A percentile compares a stretch with the other conserved stretches of the same genome.
Conservation (phyloP, 495 filamentous ascomycete species). For the Viridothelium virens region DNA sequence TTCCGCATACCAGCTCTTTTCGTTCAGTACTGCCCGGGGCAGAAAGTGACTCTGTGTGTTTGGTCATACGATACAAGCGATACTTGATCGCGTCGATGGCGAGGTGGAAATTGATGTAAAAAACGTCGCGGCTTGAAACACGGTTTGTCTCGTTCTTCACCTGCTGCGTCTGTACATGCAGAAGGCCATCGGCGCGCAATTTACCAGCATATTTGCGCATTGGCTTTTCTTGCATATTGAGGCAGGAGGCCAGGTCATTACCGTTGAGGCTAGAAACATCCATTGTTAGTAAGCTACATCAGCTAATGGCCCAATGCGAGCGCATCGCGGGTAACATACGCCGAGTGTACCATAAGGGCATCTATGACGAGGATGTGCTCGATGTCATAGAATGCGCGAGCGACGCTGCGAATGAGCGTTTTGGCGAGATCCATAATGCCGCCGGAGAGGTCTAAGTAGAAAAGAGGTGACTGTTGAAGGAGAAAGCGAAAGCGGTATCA, state of each 20-base stretch:
- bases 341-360: conserved; percentile 84
- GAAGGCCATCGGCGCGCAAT: conserved; percentile 75
- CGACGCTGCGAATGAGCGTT: conserved; percentile 77
- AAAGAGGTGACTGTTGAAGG: not conserved
- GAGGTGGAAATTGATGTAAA: conserved; percentile 89
- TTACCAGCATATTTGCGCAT: conserved; percentile 78
- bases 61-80: conserved; percentile 74
- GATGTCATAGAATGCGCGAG: conserved; percentile 86
- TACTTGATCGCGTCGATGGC: conserved; percentile 97
- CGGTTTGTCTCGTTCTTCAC: conserved; percentile 44
- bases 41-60: conserved; percentile 72
- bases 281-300: conserved; percentile 12
- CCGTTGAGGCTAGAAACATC: conserved; percentile 56
- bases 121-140: conserved; percentile 80
- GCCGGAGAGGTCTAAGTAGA: not conserved
- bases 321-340: conserved; percentile 45
- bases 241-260: conserved; percentile 74
- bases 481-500: not conserved
- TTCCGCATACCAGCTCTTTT: conserved; percentile 82
- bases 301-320: not conserved
- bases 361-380: conserved; percentile 85
- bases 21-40: conserved; percentile 67
- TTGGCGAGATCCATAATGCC: conserved; percentile 72
- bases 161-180: conserved; percentile 56
- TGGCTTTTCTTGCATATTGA: conserved; percentile 70